Base-by-base conservation (phyloP, 2,329 filamentous ascomycete genomes). In the Claviceps maximensis region DNA sequence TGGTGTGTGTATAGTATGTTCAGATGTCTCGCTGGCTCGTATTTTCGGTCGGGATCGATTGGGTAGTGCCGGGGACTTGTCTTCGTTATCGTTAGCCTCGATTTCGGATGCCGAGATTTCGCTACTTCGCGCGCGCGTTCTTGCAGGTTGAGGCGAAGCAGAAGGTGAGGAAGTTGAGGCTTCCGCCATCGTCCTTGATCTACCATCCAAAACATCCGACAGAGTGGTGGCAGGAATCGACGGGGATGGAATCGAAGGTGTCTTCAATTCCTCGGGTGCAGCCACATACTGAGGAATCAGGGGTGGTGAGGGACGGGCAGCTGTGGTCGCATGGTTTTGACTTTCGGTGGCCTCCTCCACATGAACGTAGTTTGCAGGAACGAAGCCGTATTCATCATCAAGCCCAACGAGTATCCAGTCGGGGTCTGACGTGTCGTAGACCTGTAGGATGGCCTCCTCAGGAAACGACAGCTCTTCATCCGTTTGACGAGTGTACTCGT, bases 391-490 rank as follows among this genome's bases (percentile, higher is more conserved):
- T 59, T 96, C 89, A 51, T 80, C 81, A 59, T 89, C 83, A 46
- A 84, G 74, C 19, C 91, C 90, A 31, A 95, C 91, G 49, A 98
- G 74, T 57, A 93, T 95, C 93, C 93, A 98, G 70, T 98, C 93
- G 15, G 89, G 88, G 67, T 98, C 93, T 5, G 89, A 86, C 10
- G 78, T 84, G 68, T 98, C 93, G 70, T 87, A 97, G 48, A 98
- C 87, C 56, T 86, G 75, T 49, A 98, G 77, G 46, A 81, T 71
- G 42, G 86, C 83, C 65, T 95, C 90, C 72, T 98, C 93, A 49
- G 87, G 80, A 66, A 98, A 97, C 25, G 91, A 97, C 10, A 98
- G 76, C 70, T 98, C 93, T 70, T 98, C 93, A 65, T 98, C 93
- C 25, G 93, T 98, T 72, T 98, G 93, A 61, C 91, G 82, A 50